A percentile compares a stretch with the other conserved stretches of the same genome.
These are phyloP conservation scores for Lentithecium fluviatile DNA, from an alignment of 495 filamentous ascomycete genomes.

Conservation along the genomic window DNA sequence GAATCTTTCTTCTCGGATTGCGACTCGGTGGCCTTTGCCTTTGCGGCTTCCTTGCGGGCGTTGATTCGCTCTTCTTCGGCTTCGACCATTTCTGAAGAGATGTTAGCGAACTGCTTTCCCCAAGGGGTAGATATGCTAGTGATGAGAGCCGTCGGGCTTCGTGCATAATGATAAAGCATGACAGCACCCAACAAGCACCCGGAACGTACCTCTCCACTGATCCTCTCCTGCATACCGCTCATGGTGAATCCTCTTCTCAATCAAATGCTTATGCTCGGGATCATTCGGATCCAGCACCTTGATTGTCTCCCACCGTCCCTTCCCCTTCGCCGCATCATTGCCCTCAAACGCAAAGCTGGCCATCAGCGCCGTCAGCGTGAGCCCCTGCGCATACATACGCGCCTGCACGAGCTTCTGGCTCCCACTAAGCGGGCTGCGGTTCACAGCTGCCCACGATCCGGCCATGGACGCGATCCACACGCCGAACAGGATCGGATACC, in stretches of 20 bases:
- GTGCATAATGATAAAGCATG: conserved; percentile 22
- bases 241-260: conserved; percentile 69
- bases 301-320: conserved; percentile 73
- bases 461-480: conserved; percentile 85
- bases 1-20: conserved; percentile 17
- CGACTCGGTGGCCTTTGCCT: conserved; percentile 10
- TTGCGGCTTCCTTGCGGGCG: conserved; percentile 39
- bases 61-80: conserved; percentile 45
- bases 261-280: conserved; percentile 66
- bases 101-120: background rate
- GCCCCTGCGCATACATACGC: conserved; percentile 93
- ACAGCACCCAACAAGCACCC: background rate
- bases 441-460: conserved; percentile 70
- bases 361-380: conserved; percentile 85
- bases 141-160: background rate
- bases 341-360: conserved; percentile 89
- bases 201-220: conserved; percentile 73
- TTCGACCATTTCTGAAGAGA: conserved; percentile 45
- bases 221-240: conserved; percentile 77
- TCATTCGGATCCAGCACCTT: conserved; percentile 71
- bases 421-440: conserved; percentile 68
- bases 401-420: conserved; percentile 96
- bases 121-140: background rate
- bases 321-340: conserved; percentile 70
- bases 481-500: conserved; percentile 83